Evolutionary conservation across 805 yeast species (phyloP).

Genomic region (Kluyveromyces lactis): DNA sequence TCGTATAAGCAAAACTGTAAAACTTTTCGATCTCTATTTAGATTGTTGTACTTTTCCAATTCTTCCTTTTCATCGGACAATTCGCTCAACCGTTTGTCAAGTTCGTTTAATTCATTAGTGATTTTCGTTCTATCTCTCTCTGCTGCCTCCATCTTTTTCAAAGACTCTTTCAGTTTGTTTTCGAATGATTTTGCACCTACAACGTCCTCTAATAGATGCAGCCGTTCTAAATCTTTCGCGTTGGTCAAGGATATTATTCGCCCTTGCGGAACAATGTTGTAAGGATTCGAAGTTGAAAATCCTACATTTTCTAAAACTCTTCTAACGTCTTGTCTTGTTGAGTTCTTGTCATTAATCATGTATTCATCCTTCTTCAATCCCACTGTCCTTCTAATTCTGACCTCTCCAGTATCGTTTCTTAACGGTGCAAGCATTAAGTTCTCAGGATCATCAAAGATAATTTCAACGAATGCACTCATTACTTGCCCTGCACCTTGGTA

Average conservation of each 20-base stretch:
- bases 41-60: slow-evolving; percentile 55
- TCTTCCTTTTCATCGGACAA: slow-evolving; percentile 75
- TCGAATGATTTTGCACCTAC: slow-evolving; percentile 95
- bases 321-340: slow-evolving; percentile 73
- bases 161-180: slow-evolving; percentile 65
- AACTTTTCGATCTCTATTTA: slow-evolving; percentile 60
- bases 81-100: slow-evolving; percentile 66
- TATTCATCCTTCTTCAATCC: slow-evolving; percentile 93
- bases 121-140: slow-evolving; percentile 62
- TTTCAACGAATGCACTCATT: slow-evolving; percentile 88
- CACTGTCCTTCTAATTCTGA: slow-evolving; percentile 75
- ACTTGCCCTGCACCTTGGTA: slow-evolving; percentile 89
- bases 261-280: slow-evolving; percentile 96
- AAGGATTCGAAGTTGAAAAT: slow-evolving; percentile 81
- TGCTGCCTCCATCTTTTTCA: slow-evolving; percentile 70
- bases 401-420: slow-evolving; percentile 23
- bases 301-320: slow-evolving; percentile 86
- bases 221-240: slow-evolving; percentile 77
- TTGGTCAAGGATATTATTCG: slow-evolving; percentile 80
- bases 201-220: slow-evolving; percentile 75
- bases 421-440: slow-evolving; percentile 58
- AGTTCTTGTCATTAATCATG: slow-evolving; percentile 69
- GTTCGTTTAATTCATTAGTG: slow-evolving; percentile 60
- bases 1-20: slow-evolving; percentile 70
- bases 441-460: slow-evolving; percentile 75